These are phyloP conservation scores for Myrica gale DNA, from an alignment of 306 rosid genomes.

Conservation along the genomic window DNA sequence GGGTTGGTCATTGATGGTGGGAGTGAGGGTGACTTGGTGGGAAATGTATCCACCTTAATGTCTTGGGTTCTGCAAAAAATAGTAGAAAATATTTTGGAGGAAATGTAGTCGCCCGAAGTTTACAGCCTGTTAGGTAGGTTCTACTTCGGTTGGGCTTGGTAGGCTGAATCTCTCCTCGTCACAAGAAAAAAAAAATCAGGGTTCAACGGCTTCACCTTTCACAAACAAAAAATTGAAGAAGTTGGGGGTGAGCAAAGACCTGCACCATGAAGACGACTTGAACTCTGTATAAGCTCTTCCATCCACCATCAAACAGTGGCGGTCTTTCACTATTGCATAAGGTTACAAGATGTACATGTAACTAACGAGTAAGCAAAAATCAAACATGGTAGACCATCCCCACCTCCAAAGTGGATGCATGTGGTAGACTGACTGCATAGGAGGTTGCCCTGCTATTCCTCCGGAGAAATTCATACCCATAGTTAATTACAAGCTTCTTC, in stretches of 20 bases:
- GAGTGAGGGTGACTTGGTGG: too few species aligned
- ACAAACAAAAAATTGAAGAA: slow-evolving; percentile 6
- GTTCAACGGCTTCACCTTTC: background rate
- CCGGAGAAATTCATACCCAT: slow-evolving; percentile 80
- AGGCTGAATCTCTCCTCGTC: too few species aligned
- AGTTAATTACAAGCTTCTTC: slow-evolving; percentile 61
- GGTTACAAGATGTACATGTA: slow-evolving; percentile 42
- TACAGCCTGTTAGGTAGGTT: too few species aligned
- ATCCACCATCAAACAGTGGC: slow-evolving; percentile 10
- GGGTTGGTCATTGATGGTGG: too few species aligned
- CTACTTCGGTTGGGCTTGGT: too few species aligned
- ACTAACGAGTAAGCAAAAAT: slow-evolving; percentile 24
- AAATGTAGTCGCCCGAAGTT: too few species aligned
- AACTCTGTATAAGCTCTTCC: slow-evolving; percentile 5
- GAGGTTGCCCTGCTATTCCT: slow-evolving; percentile 69
- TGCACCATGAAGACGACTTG: slow-evolving; percentile 8
- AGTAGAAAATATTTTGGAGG: too few species aligned
- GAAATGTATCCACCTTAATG: too few species aligned
- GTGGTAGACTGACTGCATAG: slow-evolving; percentile 55
- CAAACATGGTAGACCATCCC: slow-evolving; percentile 83
- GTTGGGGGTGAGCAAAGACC: background rate
- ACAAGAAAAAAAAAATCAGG: too few species aligned
- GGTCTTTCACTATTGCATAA: slow-evolving; percentile 29
- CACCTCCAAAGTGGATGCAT: slow-evolving; percentile 79
- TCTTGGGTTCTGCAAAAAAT: too few species aligned